Conservation (phyloP, 768 basidiomycete species). For the Leucocoprinus sp. region DNA sequence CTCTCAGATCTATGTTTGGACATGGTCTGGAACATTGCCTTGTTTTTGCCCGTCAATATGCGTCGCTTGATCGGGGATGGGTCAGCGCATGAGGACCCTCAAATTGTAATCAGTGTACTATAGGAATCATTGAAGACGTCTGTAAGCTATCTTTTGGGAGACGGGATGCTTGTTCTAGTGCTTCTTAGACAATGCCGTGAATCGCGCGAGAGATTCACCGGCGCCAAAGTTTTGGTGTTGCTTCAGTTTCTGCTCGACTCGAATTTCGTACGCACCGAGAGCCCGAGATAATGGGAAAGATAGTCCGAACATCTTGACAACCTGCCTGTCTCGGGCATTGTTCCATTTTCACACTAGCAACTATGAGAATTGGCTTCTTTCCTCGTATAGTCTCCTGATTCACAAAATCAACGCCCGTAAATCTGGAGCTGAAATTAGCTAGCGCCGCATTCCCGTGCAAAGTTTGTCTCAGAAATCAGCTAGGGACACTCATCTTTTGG, state of each 20-base stretch:
- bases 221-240: neutral
- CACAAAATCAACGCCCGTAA: too few relatives aligned
- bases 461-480: neutral
- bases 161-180: neutral
- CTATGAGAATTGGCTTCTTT: neutral
- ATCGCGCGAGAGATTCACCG: neutral
- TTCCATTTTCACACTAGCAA: neutral
- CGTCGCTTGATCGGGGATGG: slow-evolving; percentile 1
- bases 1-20: neutral
- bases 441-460: neutral
- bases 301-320: neutral
- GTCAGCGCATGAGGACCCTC: slow-evolving; percentile 6
- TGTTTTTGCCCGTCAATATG: neutral
- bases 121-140: slow-evolving; percentile 1
- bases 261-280: neutral
- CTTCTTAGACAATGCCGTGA: slow-evolving; percentile 7
- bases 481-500: neutral
- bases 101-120: slow-evolving; percentile 7
- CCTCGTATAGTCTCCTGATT: neutral
- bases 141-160: slow-evolving; percentile 4
- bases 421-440: too few relatives aligned
- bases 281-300: neutral
- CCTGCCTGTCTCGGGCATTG: neutral
- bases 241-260: neutral
- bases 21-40: neutral